phyloP scores from a whole-genome alignment of 441 rosid species.

The Brassica balearica region DNA sequence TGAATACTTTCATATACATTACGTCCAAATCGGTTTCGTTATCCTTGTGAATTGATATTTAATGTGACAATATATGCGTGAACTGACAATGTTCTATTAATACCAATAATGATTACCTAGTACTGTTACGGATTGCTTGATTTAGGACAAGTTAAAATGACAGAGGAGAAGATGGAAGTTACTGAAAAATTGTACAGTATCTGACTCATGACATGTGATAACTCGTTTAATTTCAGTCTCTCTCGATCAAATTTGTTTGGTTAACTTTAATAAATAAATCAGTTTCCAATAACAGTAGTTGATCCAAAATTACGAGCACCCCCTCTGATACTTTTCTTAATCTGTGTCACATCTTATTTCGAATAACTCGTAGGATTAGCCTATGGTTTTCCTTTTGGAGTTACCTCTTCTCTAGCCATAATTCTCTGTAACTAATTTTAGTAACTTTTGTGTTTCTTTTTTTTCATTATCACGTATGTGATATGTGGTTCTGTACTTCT shows the following conservation, averaged over 20 bases:
- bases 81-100: conserved; percentile 35
- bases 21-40: conserved; percentile 4
- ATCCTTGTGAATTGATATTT: conserved; percentile 7
- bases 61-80: neutral
- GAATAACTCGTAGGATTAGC: conserved; percentile 11
- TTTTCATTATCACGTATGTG: conserved; percentile 5
- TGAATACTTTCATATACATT: neutral
- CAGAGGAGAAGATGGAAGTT: conserved; percentile 49
- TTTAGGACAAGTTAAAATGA: conserved; percentile 52
- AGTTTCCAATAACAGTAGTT: conserved; percentile 16
- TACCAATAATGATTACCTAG: conserved; percentile 43
- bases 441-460: neutral
- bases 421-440: conserved; percentile 5
- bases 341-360: conserved; percentile 23
- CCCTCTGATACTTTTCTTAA: conserved; percentile 30
- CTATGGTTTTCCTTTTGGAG: conserved; percentile 16
- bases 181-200: conserved; percentile 42
- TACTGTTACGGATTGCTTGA: conserved; percentile 51
- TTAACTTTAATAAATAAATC: neutral
- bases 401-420: conserved; percentile 1
- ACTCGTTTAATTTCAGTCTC: conserved; percentile 23
- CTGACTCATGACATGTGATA: conserved; percentile 68
- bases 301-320: conserved; percentile 29
- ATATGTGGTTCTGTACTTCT: neutral
- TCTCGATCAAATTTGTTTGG: conserved; percentile 11